Conservation (phyloP, 345 rosid species). For the Acer negundo region DNA sequence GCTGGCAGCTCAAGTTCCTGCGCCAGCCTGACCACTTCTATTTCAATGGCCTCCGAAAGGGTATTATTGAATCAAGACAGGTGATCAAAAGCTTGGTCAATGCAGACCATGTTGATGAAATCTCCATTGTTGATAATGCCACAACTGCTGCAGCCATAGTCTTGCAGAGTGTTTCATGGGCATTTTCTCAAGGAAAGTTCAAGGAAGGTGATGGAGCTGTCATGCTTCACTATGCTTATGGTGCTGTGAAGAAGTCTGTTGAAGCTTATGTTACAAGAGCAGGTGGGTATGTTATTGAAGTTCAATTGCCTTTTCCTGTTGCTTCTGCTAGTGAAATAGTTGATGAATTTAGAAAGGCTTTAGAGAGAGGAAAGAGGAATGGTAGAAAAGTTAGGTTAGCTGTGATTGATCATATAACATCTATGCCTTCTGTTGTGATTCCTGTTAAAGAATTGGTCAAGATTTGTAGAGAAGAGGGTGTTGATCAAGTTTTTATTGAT, state of each 20-base stretch:
- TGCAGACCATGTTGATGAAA: slow-evolving; percentile 67
- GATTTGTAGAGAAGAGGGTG: slow-evolving; percentile 87
- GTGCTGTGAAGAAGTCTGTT: slow-evolving; percentile 83
- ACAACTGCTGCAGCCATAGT: slow-evolving; percentile 93
- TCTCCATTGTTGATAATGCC: slow-evolving; percentile 93
- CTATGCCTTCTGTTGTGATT: slow-evolving; percentile 88
- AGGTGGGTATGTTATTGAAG: slow-evolving; percentile 86
- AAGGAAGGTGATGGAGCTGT: slow-evolving; percentile 70
- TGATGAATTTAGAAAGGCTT: slow-evolving; percentile 53
- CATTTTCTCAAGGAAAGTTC: slow-evolving; percentile 65
- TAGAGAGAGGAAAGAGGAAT: slow-evolving; percentile 60
- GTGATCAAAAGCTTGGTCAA: slow-evolving; percentile 58
- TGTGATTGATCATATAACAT: slow-evolving; percentile 89
- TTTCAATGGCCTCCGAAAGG: slow-evolving; percentile 55
- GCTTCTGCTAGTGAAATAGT: slow-evolving; percentile 62
- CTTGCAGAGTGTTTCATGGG: slow-evolving; percentile 69
- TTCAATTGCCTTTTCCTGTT: slow-evolving; percentile 82
- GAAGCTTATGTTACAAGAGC: slow-evolving; percentile 86
- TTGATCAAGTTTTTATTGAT: slow-evolving; percentile 86
- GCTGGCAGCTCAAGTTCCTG: slow-evolving; percentile 68
- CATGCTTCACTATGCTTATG: slow-evolving; percentile 86
- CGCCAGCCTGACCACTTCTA: slow-evolving; percentile 80
- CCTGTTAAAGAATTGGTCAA: slow-evolving; percentile 78
- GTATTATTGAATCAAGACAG: slow-evolving; percentile 56
- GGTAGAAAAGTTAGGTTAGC: slow-evolving; percentile 82